Base-by-base conservation (phyloP, 164 flowering plant species). In the Houttuynia cordata region DNA sequence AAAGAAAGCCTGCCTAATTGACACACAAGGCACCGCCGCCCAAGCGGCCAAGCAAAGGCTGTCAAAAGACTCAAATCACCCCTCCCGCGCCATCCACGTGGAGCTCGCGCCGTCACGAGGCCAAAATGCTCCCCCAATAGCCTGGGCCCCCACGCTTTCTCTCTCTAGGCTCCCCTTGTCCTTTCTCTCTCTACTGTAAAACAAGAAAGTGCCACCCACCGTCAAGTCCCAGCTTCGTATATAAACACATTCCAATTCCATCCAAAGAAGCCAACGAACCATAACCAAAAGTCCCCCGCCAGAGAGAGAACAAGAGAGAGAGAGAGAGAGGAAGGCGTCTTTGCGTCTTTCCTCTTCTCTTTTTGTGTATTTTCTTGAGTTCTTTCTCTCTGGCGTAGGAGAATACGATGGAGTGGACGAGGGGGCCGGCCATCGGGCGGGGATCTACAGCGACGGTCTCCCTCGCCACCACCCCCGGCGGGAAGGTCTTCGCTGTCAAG, bases 351-450 rank as follows among this genome's bases (percentile, higher is more conserved):
- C 39, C 50, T 14, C 49, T 3, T 42, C 52, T 13, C 42, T 10
- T 53, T 2, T 15, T 5, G 2, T 0, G 15, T 24, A 7, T 22
- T 10, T 23, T 5, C 57, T 55, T 24, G n/a, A n/a, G n/a, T n/a
- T n/a, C n/a, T n/a, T n/a, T n/a, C n/a, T 55, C 57, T 8, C 57
- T 0, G 15, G 24, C 37, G 22, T 0, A 1, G 18, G 10, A 39
- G 65, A 24, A 22, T 23, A 2, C 37, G 2, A 30, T 30, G 53
- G 19, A n/a, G 14, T 91, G 96, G 95, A 81, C 60, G 15, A 78
- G 95, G 71, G 92, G 90, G 13, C 77, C 64, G 15, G 55, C 60
- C 64, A 73, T 86, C 12, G 92, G 92, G 67, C 79, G 74, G 17
- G 79, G 73, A 56, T 67, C 76, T 24, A 72, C 69, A 49, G 83